A percentile compares a stretch with the other conserved stretches of the same genome.
phyloP scores from a whole-genome alignment of 177 flowering plant genomes.

The Vitis hybrid region DNA sequence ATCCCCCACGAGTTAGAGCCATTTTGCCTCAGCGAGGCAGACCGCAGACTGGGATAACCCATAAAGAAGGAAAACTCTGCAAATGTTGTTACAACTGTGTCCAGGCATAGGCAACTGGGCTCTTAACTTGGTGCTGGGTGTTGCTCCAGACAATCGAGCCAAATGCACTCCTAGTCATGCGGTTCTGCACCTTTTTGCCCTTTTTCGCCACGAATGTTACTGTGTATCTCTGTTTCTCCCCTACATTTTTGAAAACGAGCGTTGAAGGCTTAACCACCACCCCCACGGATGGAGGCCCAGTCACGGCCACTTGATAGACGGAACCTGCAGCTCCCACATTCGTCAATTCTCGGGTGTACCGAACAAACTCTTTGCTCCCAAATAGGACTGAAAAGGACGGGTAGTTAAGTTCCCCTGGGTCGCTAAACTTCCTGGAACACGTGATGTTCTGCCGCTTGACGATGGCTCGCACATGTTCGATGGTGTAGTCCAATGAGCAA shows the following conservation, averaged over 20 bases:
- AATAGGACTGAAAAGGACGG: constrained; percentile 83
- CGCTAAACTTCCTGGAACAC: constrained; percentile 44
- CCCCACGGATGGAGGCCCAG: constrained; percentile 43
- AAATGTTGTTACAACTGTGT: constrained; percentile 11
- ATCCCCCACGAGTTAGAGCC: no score
- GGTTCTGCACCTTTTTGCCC: constrained; percentile 8
- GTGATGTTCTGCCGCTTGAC: constrained; percentile 50
- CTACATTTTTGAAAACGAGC: constrained; percentile 56
- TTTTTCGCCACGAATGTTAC: constrained; percentile 57
- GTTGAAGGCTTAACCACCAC: constrained; percentile 55
- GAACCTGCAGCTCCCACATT: constrained; percentile 66
- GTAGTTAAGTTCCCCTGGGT: constrained; percentile 80
- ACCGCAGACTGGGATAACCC: no score
- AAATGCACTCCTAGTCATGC: constrained; percentile 27
- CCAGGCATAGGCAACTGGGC: constrained; percentile 60
- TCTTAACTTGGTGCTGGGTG: constrained; percentile 42
- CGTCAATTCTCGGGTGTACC: constrained; percentile 63
- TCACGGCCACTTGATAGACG: constrained; percentile 38
- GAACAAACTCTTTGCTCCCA: constrained; percentile 40
- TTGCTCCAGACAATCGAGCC: constrained; percentile 66
- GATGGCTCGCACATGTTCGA: constrained; percentile 41
- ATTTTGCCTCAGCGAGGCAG: no score
- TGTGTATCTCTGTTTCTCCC: constrained; percentile 59
- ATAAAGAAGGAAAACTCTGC: neutral
- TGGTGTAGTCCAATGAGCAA: constrained; percentile 65